Base-by-base conservation (phyloP, 768 basidiomycete species). In the Crepidotus variabilis region DNA sequence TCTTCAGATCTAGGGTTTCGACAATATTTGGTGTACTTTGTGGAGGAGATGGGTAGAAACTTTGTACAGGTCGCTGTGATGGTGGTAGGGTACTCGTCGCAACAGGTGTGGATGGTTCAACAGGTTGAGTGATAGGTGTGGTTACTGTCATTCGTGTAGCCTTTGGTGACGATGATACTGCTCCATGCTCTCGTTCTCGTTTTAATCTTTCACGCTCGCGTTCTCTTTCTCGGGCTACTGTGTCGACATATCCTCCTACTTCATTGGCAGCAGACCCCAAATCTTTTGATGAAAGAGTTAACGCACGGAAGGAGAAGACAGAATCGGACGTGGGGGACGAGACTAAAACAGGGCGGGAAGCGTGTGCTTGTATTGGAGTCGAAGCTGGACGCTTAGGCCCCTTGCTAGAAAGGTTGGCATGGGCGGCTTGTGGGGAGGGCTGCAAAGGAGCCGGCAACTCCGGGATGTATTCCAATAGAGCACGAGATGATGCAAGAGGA, bases 211-310 rank as follows among this genome's bases (percentile, higher is more conserved):
- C 90, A 6, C 89, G 77, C 67, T 94, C 91, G 55, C 78, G 76
- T 58, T 93, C 92, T 16, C 92, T 76, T 62, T 93, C 92, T 59
- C 82, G 82, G 2, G 84, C 85, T 5, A 92, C 80, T 8, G 81
- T 79, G 55, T 93, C 92, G 6, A 93, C 87, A 62, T 89, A 92
- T 1, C 75, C 74, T 28, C 83, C 82, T 16, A 89, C 79, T 65
- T 88, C 84, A 2, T 73, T 65, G 1, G 87, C 87, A 6, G 86
- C 78, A 5, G 69, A 72, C 18, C 76, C 74, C 10, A 87, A 69
- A 52, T 79, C 79, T 50, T 75, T 78, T 5, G 75, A 72, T 1
- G 79, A 77, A 16, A 84, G 71, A 0, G 84, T 79, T 20, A 90
- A 67, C 2, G 77, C 72, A 33, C 81, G 78, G 50, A 88, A 72